Conservation (phyloP, 108 stramenopile species). For the Aurantiochytrium sp. region DNA sequence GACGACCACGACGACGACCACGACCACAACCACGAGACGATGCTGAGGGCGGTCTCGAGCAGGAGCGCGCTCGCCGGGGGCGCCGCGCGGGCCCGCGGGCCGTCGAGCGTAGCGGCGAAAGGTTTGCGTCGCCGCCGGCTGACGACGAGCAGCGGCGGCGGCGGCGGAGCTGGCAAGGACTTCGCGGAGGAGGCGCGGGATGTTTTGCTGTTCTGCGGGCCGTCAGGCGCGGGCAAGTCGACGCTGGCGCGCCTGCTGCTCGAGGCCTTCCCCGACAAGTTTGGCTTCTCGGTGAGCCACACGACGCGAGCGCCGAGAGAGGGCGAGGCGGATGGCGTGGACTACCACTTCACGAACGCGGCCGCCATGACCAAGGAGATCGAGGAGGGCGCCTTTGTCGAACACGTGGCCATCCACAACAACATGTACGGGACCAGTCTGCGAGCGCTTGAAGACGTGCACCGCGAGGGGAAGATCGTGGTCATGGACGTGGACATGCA, state of each 20-base stretch:
- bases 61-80: no score
- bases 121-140: no score
- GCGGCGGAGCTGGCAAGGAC: no score
- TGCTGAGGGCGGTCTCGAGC: no score
- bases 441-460: not conserved
- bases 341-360: not conserved
- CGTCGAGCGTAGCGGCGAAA: no score
- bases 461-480: not conserved
- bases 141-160: no score
- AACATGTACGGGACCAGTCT: slow-evolving; percentile 13
- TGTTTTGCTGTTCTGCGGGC: not conserved
- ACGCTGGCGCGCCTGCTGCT: not conserved
- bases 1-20: no score
- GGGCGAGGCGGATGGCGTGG: not conserved
- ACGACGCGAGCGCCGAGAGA: not conserved
- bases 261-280: not conserved
- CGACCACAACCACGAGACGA: no score
- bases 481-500: slow-evolving; percentile 24
- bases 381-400: not conserved
- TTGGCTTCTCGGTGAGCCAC: not conserved
- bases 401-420: not conserved
- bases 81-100: no score
- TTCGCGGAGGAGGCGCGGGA: no score
- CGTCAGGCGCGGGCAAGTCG: not conserved
- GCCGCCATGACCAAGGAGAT: not conserved